Conservation (phyloP, 179 eudicot species). For the Beta corolliflora region DNA sequence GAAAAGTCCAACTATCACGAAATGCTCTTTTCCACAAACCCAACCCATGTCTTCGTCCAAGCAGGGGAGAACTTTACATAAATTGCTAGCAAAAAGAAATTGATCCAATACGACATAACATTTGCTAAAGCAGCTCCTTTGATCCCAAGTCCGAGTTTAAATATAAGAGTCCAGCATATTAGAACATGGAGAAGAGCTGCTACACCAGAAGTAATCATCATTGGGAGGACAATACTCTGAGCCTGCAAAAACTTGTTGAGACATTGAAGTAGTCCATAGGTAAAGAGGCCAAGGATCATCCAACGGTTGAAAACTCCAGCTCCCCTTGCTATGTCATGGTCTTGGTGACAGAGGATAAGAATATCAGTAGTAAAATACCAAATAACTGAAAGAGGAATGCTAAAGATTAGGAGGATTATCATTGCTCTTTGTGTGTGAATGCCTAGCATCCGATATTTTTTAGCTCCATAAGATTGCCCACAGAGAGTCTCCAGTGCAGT, state of each 20-base stretch:
- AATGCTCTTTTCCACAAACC: conserved; percentile 36
- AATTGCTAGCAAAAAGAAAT: conserved; percentile 15
- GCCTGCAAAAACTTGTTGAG: conserved; percentile 42
- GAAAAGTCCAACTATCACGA: conserved; percentile 26
- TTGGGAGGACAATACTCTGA: conserved; percentile 39
- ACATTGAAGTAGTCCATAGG: conserved; percentile 41
- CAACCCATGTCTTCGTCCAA: conserved; percentile 41
- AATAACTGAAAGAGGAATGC: conserved; percentile 39
- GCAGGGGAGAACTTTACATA: conserved; percentile 37
- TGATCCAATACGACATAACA: conserved; percentile 33
- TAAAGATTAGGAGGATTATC: conserved; percentile 26
- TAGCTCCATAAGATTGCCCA: conserved; percentile 52
- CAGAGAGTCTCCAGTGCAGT: conserved; percentile 53
- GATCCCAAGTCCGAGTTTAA: conserved; percentile 38
- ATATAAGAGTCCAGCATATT: conserved; percentile 41
- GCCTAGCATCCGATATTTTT: conserved; percentile 41
- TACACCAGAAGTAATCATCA: conserved; percentile 35
- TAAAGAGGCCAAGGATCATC: conserved; percentile 48
- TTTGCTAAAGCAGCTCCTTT: conserved; percentile 49
- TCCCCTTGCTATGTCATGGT: conserved; percentile 37
- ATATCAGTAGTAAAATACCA: conserved; percentile 38
- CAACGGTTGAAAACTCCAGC: conserved; percentile 45
- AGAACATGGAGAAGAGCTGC: conserved; percentile 32
- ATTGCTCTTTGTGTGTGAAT: conserved; percentile 47
- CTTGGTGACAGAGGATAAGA: conserved; percentile 40